A percentile compares a stretch with the other conserved stretches of the same genome.
phyloP scores from a whole-genome alignment of 106 monocot genomes.

The Acanthochlamys bracteata region DNA sequence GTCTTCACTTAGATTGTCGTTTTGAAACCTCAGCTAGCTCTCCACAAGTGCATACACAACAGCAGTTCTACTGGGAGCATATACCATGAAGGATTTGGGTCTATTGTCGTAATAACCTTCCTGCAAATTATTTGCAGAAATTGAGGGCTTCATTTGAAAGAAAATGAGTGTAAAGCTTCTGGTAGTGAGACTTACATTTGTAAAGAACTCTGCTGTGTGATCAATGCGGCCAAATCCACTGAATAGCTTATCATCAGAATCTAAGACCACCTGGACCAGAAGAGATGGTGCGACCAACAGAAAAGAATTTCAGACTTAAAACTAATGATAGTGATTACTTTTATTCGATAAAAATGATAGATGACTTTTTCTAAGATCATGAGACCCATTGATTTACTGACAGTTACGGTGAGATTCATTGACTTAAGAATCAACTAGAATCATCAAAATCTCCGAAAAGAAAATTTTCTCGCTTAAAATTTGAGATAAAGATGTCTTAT shows the following conservation, averaged over 20 bases:
- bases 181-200: conserved; percentile 32
- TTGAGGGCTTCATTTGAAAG: background rate
- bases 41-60: conserved; percentile 71
- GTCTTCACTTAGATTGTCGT: too few relatives aligned
- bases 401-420: too few relatives aligned
- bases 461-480: too few relatives aligned
- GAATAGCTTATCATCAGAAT: conserved; percentile 82
- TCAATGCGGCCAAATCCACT: conserved; percentile 79
- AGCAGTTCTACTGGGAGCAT: conserved; percentile 79
- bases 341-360: too few relatives aligned
- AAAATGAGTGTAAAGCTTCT: background rate
- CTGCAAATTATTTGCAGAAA: conserved; percentile 28
- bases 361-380: too few relatives aligned
- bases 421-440: too few relatives aligned
- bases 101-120: conserved; percentile 60
- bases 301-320: too few relatives aligned
- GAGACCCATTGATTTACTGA: too few relatives aligned
- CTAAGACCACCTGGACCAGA: conserved; percentile 49
- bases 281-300: background rate
- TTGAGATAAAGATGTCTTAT: too few relatives aligned
- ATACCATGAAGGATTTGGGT: conserved; percentile 63
- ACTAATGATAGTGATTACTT: too few relatives aligned
- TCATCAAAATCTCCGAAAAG: too few relatives aligned
- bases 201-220: conserved; percentile 73
- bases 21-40: conserved; percentile 9